Percentiles rank a stretch among this genome's conserved stretches.
Conservation (phyloP, 2,329 filamentous ascomycete species). For the Parastagonospora avenae region DNA sequence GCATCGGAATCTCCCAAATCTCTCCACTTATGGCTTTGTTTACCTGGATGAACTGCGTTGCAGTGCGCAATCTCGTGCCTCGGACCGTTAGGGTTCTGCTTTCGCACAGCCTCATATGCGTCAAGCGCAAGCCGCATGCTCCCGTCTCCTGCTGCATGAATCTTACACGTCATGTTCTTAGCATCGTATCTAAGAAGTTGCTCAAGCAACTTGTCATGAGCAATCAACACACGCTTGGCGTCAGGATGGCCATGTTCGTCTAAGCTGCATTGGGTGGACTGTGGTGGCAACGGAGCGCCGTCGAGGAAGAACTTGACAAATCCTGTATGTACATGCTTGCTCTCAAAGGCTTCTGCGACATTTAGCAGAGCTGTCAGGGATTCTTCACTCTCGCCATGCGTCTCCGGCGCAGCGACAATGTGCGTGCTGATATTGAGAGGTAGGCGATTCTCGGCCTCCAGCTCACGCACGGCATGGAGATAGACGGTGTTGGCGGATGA, state of each 20-base stretch:
- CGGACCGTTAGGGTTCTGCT: constrained; percentile 30
- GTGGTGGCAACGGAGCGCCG: constrained; percentile 38
- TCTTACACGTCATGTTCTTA: constrained; percentile 40
- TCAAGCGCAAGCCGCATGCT: constrained; percentile 38
- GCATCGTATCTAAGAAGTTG: constrained; percentile 37
- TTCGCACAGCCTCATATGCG: constrained; percentile 31
- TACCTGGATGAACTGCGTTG: constrained; percentile 23
- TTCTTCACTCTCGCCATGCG: constrained; percentile 8
- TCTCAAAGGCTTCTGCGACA: constrained; percentile 26
- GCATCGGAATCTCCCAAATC: neutral
- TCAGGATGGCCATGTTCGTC: constrained; percentile 31
- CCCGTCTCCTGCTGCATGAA: constrained; percentile 42
- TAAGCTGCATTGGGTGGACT: constrained; percentile 35
- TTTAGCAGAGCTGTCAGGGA: constrained; percentile 28
- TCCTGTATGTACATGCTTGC: constrained; percentile 33
- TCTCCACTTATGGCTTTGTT: neutral
- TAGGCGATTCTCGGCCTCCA: constrained; percentile 29
- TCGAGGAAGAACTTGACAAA: constrained; percentile 47
- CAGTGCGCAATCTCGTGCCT: constrained; percentile 43
- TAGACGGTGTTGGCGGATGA: constrained; percentile 34
- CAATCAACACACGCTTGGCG: constrained; percentile 19
- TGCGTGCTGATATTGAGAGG: constrained; percentile 28
- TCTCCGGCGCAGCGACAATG: constrained; percentile 15
- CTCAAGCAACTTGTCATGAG: constrained; percentile 18
- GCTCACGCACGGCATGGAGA: constrained; percentile 30